Evolutionary conservation across 2,329 filamentous ascomycete species (phyloP).

Genomic region (Aurifilum marmelostoma): DNA sequence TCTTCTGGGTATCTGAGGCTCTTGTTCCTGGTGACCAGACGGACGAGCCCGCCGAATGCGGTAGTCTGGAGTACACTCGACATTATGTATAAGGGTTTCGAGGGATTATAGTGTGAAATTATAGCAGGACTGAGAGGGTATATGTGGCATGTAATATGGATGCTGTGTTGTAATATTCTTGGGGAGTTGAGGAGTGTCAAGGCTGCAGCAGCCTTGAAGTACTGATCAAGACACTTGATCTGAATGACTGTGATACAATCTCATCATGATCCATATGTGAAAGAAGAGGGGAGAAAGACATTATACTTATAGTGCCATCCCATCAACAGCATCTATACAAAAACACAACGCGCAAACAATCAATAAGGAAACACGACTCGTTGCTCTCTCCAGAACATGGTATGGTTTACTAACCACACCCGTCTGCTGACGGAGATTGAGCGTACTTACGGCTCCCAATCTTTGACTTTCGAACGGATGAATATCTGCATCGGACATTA

Average conservation of each 20-base stretch:
- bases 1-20: constrained; percentile 66
- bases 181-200: too few species aligned
- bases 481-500: constrained; percentile 22
- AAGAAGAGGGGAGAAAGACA: neutral
- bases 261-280: neutral
- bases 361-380: neutral
- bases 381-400: too few species aligned
- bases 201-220: neutral
- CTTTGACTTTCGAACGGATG: constrained; percentile 14
- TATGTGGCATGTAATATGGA: neutral
- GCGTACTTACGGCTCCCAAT: constrained; percentile 9
- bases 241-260: neutral
- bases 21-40: constrained; percentile 36
- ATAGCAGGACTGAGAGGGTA: neutral
- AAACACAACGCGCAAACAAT: neutral
- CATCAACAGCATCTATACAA: too few species aligned
- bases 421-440: constrained; percentile 24
- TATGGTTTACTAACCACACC: constrained; percentile 4
- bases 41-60: constrained; percentile 37
- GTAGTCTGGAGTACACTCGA: constrained; percentile 30
- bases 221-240: neutral
- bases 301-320: constrained; percentile 1
- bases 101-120: neutral
- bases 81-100: constrained; percentile 16
- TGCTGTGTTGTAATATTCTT: too few species aligned